These are phyloP conservation scores for Graphiopsis chlorocephala DNA, from an alignment of 2,329 filamentous ascomycete genomes.

Conservation along the genomic window DNA sequence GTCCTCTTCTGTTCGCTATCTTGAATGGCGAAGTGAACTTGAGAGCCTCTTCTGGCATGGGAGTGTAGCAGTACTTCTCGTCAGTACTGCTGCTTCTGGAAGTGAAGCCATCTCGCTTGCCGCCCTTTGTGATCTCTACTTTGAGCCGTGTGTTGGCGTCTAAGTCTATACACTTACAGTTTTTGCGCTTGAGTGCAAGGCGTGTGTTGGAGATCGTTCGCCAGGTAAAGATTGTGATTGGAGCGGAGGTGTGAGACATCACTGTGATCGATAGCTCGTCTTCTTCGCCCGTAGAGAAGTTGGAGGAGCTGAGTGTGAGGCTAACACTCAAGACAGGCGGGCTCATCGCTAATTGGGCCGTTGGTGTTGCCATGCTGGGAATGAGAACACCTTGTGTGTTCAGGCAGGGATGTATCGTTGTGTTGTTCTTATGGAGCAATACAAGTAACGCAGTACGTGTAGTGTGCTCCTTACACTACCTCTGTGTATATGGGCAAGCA, in stretches of 20 bases:
- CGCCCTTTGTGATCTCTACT: neutral
- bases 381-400: neutral
- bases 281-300: neutral
- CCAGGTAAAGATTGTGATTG: slow-evolving; percentile 21
- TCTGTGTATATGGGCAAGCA: too few relatives aligned
- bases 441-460: too few relatives aligned
- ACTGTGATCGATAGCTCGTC: neutral
- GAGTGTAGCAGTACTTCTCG: neutral
- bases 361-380: neutral
- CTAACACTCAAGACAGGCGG: neutral
- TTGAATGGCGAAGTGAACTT: neutral
- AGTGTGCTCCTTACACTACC: too few relatives aligned
- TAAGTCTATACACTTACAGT: slow-evolving; percentile 19
- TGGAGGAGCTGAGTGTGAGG: neutral
- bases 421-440: too few relatives aligned
- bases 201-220: slow-evolving; percentile 17
- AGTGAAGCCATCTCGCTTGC: neutral
- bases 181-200: slow-evolving; percentile 15
- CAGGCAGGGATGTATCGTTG: neutral
- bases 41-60: neutral
- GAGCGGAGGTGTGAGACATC: slow-evolving; percentile 8
- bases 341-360: neutral
- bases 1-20: neutral
- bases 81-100: neutral
- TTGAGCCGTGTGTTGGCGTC: neutral